phyloP scores from a whole-genome alignment of 2,329 filamentous ascomycete species.

The Nigrospora oryzae region DNA sequence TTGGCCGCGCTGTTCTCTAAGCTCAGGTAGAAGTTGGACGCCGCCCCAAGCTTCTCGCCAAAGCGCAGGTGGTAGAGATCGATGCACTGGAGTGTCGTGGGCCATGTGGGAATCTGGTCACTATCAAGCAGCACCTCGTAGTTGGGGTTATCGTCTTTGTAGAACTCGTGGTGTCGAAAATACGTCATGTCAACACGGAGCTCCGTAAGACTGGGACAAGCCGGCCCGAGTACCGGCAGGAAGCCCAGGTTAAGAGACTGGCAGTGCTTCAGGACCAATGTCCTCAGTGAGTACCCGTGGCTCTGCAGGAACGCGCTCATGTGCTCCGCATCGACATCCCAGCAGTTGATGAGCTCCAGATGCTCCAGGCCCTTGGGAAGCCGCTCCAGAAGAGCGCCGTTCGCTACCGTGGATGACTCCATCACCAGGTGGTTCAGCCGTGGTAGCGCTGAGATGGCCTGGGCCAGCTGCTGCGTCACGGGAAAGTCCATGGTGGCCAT shows the following conservation, averaged over 20 bases:
- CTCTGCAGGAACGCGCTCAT: slow-evolving; percentile 57
- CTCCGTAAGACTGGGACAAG: slow-evolving; percentile 62
- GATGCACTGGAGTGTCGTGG: slow-evolving; percentile 58
- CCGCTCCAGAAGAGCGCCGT: slow-evolving; percentile 56
- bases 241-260: slow-evolving; percentile 71
- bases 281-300: slow-evolving; percentile 59
- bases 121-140: slow-evolving; percentile 61
- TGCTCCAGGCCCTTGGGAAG: slow-evolving; percentile 59
- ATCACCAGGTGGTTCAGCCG: slow-evolving; percentile 61
- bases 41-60: slow-evolving; percentile 55
- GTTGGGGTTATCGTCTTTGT: slow-evolving; percentile 64
- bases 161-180: slow-evolving; percentile 59
- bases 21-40: slow-evolving; percentile 71
- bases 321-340: slow-evolving; percentile 60
- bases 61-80: slow-evolving; percentile 72
- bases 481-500: slow-evolving; percentile 10
- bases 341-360: slow-evolving; percentile 73
- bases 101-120: slow-evolving; percentile 70
- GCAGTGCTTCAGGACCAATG: slow-evolving; percentile 69
- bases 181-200: slow-evolving; percentile 74
- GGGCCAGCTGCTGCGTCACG: slow-evolving; percentile 31
- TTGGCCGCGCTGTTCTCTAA: slow-evolving; percentile 62
- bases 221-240: slow-evolving; percentile 52
- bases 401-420: slow-evolving; percentile 66
- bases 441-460: slow-evolving; percentile 45